Percentiles rank a stretch among this genome's conserved stretches.
phyloP scores from a whole-genome alignment of 805 yeast species.

The Ogataea pini region DNA sequence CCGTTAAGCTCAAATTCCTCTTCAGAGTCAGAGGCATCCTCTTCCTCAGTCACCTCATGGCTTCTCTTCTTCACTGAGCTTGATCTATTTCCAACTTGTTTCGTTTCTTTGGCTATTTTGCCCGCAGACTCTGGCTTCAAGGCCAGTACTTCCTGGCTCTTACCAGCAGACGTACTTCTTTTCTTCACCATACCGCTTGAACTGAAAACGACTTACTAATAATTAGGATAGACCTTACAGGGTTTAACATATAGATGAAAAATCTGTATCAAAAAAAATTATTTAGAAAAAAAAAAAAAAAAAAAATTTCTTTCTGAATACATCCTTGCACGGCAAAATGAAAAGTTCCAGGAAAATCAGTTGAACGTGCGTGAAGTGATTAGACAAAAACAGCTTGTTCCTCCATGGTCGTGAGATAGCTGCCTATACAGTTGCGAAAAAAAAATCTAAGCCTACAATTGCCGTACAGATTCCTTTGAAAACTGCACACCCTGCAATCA shows the following conservation, averaged over 20 bases:
- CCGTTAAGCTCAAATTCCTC: conserved; percentile 34
- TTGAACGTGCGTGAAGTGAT: too few relatives aligned
- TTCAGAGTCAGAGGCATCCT: conserved; percentile 24
- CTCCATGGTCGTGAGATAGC: too few relatives aligned
- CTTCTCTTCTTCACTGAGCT: conserved; percentile 8
- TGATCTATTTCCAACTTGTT: conserved; percentile 1
- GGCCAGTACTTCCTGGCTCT: neutral
- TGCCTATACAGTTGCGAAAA: too few relatives aligned
- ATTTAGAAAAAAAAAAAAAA: conserved; percentile 1
- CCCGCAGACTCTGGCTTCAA: neutral
- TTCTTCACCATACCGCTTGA: conserved; percentile 6
- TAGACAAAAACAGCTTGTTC: too few relatives aligned
- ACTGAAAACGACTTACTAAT: neutral
- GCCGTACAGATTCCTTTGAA: too few relatives aligned
- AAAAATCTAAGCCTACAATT: too few relatives aligned
- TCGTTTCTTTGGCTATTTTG: neutral
- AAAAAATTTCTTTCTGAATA: conserved; percentile 2
- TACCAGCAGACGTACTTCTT: conserved; percentile 6
- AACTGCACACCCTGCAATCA: too few relatives aligned
- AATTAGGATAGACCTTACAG: too few relatives aligned
- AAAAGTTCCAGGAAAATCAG: too few relatives aligned
- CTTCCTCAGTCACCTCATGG: conserved; percentile 15
- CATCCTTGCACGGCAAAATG: conserved; percentile 1
- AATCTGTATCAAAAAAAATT: neutral
- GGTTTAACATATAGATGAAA: too few relatives aligned